A percentile compares a stretch with the other conserved stretches of the same genome.
Evolutionary conservation across 306 rosid genomes (phyloP).

Genomic region (Lathyrus aphaca): DNA sequence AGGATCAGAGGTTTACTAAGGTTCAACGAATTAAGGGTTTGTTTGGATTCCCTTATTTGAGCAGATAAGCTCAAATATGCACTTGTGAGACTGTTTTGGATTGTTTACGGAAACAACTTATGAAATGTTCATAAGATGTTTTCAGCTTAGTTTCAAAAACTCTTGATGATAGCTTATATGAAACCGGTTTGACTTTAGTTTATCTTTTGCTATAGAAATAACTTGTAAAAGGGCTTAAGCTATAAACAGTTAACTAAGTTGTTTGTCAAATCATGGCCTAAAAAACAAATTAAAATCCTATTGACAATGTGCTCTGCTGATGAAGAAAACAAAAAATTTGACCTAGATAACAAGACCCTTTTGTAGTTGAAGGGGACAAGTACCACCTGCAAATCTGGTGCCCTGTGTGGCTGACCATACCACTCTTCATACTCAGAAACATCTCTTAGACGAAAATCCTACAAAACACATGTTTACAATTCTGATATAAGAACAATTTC

Average conservation of each 20-base stretch:
- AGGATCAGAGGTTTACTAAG: constrained; percentile 20
- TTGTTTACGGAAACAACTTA: neutral
- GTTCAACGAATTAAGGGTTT: neutral
- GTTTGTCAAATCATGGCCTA: neutral
- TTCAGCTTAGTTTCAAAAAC: neutral
- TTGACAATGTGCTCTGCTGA: constrained; percentile 9
- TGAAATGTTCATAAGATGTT: neutral
- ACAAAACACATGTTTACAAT: constrained; percentile 38
- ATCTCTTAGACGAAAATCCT: constrained; percentile 92
- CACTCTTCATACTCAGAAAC: constrained; percentile 86
- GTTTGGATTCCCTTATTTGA: neutral
- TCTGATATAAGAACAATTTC: constrained; percentile 21
- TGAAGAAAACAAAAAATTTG: constrained; percentile 30
- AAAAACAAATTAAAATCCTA: constrained; percentile 24
- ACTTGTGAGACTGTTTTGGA: neutral
- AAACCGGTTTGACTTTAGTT: neutral
- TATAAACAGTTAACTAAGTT: neutral
- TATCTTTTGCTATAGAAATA: neutral
- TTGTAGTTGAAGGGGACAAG: constrained; percentile 14
- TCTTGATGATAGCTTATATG: neutral
- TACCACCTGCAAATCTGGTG: constrained; percentile 79
- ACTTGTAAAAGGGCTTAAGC: neutral
- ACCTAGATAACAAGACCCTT: constrained; percentile 34
- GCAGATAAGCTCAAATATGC: neutral
- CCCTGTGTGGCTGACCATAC: constrained; percentile 91